phyloP scores from a whole-genome alignment of 345 rosid genomes.

The Streptanthus diversifolius region DNA sequence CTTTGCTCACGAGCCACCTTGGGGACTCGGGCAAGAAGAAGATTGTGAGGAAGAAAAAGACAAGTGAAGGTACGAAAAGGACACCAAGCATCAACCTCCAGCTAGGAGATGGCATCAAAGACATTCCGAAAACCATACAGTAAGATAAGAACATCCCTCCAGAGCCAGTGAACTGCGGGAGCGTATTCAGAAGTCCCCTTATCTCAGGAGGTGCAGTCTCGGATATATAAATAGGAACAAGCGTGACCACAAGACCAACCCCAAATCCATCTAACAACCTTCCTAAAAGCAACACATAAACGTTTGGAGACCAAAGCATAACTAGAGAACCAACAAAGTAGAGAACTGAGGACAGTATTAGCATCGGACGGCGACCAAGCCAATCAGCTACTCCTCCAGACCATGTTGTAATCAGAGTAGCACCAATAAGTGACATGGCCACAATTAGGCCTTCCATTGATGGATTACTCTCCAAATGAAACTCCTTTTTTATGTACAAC shows the following conservation, averaged over 20 bases:
- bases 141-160: constrained; percentile 91
- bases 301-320: constrained; percentile 96
- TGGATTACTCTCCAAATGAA: constrained; percentile 64
- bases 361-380: constrained; percentile 89
- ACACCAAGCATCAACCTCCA: constrained; percentile 99
- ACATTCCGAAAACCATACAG: constrained; percentile 93
- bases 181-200: constrained; percentile 78
- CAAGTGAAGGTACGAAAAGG: constrained; percentile 72
- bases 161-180: constrained; percentile 92
- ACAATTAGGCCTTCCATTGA: constrained; percentile 83
- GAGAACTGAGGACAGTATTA: constrained; percentile 69
- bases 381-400: constrained; percentile 80
- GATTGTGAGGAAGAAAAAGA: constrained; percentile 54
- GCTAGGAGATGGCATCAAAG: constrained; percentile 59
- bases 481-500: constrained; percentile 82
- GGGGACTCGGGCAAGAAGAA: constrained; percentile 96
- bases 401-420: constrained; percentile 76
- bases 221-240: constrained; percentile 87
- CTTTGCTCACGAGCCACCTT: constrained; percentile 97
- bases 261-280: constrained; percentile 95
- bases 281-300: constrained; percentile 71
- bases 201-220: constrained; percentile 98
- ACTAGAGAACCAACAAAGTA: constrained; percentile 71
- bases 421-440: constrained; percentile 95
- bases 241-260: constrained; percentile 82